Base-by-base conservation (phyloP, 495 filamentous ascomycete species). In the Lentithecium fluviatile region DNA sequence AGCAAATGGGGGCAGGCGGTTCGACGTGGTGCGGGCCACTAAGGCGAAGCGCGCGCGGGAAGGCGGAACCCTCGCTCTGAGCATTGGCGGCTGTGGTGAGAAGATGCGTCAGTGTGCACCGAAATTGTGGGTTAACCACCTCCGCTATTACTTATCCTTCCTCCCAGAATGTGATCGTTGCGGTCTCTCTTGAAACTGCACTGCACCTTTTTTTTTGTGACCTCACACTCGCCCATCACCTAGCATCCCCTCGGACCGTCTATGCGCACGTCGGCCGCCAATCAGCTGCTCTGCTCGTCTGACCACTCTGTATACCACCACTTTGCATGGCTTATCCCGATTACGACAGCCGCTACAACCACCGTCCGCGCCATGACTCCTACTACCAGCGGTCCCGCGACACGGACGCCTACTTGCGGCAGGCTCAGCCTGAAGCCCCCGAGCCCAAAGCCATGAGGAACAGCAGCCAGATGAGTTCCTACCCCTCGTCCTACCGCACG, bases 271-370 rank as follows among this genome's bases (percentile, higher is more conserved):
- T n/a, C 20, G 20, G 25, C 37, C 17, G 8, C 15, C 46, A 24
- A 45, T 25, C 24, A 7, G 20, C 19, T 43, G 12, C 42, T 13
- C 23, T 46, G 21, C 57, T 57, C 58, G 50, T 53, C 47, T 49
- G 53, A 62, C 53, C 47, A 45, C 53, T 21, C 38, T 5, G 6
- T 25, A 25, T 20, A 19, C 25, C 19, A 46, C 46, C 49, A 36
- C 36, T n/a, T 42, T 57, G 53, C 64, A 62, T 67, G 64, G 54
- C 64, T 49, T 62, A 58, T 48, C 55, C 23, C 43, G 52, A 56
- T 10, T 40, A 67, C 64, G 64, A 62, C 26, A 32, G 42, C 50
- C 51, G 48, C 24, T 38, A 56, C 26, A 43, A 62, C 38, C 34
- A 57, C 4, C 53, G 26, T 17, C 12, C 19, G 23, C 63, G 63